phyloP scores from a whole-genome alignment of 345 rosid species.

The Eucalyptus pauciflora region DNA sequence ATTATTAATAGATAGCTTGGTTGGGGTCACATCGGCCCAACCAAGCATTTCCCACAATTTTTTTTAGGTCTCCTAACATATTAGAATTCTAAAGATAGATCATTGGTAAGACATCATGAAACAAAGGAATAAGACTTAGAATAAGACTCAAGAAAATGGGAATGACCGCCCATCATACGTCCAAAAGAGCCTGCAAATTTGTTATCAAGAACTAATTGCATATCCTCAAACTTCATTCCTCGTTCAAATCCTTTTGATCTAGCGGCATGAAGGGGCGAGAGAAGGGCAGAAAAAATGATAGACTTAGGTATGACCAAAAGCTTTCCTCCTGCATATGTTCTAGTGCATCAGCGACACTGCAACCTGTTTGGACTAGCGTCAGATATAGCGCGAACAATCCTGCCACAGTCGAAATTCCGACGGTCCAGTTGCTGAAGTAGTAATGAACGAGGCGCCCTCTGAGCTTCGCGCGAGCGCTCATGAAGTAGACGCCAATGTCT shows the following conservation, averaged over 20 bases:
- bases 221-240: background rate
- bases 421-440: conserved; percentile 10
- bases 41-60: too few species aligned
- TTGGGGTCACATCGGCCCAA: too few species aligned
- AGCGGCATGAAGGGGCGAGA: background rate
- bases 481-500: background rate
- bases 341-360: background rate
- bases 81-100: background rate
- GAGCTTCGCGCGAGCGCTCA: background rate
- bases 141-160: background rate
- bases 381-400: conserved; percentile 1
- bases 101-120: background rate
- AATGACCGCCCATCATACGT: background rate
- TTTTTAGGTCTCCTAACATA: background rate
- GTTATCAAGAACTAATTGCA: background rate
- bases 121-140: background rate
- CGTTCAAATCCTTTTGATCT: background rate
- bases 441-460: conserved; percentile 5
- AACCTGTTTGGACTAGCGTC: conserved; percentile 1
- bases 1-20: too few species aligned
- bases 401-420: conserved; percentile 3
- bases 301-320: background rate
- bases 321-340: background rate
- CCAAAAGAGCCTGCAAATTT: background rate
- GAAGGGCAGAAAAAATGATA: background rate